Conservation (phyloP, 345 rosid species). For the Leavenworthia alabamica region DNA sequence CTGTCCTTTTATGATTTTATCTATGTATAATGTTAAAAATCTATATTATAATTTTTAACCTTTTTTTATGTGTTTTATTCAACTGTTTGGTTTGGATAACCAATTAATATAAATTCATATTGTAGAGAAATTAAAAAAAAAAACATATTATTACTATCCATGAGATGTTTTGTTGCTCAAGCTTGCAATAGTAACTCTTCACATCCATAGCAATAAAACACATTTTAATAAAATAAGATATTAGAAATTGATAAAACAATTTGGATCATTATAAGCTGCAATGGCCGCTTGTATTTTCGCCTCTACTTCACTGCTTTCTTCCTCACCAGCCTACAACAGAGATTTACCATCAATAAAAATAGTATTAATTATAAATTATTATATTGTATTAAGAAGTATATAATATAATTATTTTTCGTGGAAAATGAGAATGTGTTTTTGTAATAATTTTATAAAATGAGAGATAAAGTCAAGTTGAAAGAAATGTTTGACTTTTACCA, state of each 20-base stretch:
- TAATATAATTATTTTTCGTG: too few species aligned
- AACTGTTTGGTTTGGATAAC: too few species aligned
- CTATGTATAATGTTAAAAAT: too few species aligned
- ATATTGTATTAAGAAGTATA: neutral
- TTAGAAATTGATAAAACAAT: conserved; percentile 38
- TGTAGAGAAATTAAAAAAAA: neutral
- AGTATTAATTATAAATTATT: too few species aligned
- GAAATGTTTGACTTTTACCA: conserved; percentile 7
- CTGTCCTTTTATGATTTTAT: too few species aligned
- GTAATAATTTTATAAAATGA: too few species aligned
- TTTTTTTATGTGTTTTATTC: too few species aligned
- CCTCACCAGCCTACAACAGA: conserved; percentile 56
- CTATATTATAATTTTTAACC: too few species aligned
- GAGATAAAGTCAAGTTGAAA: too few species aligned
- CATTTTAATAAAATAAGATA: neutral
- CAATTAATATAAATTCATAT: too few species aligned
- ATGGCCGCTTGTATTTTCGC: conserved; percentile 47
- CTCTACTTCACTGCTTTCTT: conserved; percentile 41
- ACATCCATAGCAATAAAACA: neutral
- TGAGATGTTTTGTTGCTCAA: neutral
- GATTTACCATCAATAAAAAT: too few species aligned
- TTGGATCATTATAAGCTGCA: conserved; percentile 49
- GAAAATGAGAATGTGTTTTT: too few species aligned
- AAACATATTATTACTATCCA: neutral
- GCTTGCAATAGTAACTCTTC: neutral